These are phyloP conservation scores for Fusarium xyrophilum DNA, from an alignment of 2,329 filamentous ascomycete species.

Conservation along the genomic window DNA sequence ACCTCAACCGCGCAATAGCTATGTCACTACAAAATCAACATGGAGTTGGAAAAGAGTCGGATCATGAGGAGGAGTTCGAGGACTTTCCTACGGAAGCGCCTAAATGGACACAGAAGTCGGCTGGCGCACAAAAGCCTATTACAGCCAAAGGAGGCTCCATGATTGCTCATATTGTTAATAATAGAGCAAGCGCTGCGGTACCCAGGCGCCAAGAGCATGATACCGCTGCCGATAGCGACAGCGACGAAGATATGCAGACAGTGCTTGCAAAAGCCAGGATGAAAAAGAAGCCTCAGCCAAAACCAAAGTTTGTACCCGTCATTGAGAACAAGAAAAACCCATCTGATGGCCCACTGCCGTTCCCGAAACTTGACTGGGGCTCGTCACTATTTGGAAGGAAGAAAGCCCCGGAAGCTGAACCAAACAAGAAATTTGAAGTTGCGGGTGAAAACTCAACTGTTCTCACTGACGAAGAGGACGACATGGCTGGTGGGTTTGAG, in stretches of 20 bases:
- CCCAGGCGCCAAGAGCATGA: slow-evolving; percentile 48
- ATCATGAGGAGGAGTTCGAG: slow-evolving; percentile 56
- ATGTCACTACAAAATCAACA: slow-evolving; percentile 78
- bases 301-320: slow-evolving; percentile 48
- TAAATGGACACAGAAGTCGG: slow-evolving; percentile 64
- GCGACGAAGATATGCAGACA: slow-evolving; percentile 80
- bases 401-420: slow-evolving; percentile 27
- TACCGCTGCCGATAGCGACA: slow-evolving; percentile 63
- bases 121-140: slow-evolving; percentile 58
- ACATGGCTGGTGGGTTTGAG: slow-evolving; percentile 71
- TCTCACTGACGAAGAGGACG: slow-evolving; percentile 48
- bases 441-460: slow-evolving; percentile 11
- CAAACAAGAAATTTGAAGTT: slow-evolving; percentile 24
- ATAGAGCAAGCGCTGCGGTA: slow-evolving; percentile 69
- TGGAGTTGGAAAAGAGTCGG: slow-evolving; percentile 46
- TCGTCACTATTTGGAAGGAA: slow-evolving; percentile 64
- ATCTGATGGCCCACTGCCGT: slow-evolving; percentile 84
- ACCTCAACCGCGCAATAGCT: slow-evolving; percentile 81
- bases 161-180: slow-evolving; percentile 78
- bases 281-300: slow-evolving; percentile 56
- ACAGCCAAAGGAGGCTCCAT: slow-evolving; percentile 61
- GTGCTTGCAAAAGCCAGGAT: slow-evolving; percentile 76
- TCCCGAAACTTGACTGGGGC: slow-evolving; percentile 81
- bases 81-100: slow-evolving; percentile 56
- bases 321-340: slow-evolving; percentile 65